Evolutionary conservation across 1,139 yeast species (phyloP).

Genomic region (Groenewaldozyma auringiensis): DNA sequence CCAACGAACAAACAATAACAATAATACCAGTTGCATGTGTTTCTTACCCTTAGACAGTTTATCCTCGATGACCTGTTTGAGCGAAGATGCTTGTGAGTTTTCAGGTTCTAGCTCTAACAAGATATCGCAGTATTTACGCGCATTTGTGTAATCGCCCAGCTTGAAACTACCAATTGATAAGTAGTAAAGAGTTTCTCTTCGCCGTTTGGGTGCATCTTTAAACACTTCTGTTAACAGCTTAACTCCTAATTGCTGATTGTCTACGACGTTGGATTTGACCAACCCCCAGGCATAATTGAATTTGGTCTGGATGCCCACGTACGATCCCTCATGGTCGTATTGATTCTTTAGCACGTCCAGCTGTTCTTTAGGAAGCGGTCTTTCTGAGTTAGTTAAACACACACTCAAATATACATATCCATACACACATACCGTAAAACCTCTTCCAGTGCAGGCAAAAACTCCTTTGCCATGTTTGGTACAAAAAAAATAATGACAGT

Average conservation of each 20-base stretch:
- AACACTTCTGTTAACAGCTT: constrained; percentile 66
- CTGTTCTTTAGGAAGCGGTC: constrained; percentile 69
- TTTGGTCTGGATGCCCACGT: constrained; percentile 70
- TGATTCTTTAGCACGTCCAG: constrained; percentile 68
- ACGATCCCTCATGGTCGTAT: constrained; percentile 72
- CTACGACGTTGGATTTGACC: constrained; percentile 54
- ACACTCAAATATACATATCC: background rate
- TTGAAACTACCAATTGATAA: constrained; percentile 83
- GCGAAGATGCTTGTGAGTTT: constrained; percentile 64
- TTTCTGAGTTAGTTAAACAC: constrained; percentile 19
- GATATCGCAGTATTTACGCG: constrained; percentile 77
- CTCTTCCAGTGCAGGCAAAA: constrained; percentile 26
- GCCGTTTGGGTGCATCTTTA: constrained; percentile 69
- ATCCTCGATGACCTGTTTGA: constrained; percentile 73
- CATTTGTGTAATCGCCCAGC: constrained; percentile 77
- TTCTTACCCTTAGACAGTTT: constrained; percentile 55
- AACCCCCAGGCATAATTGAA: constrained; percentile 98
- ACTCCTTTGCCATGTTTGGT: background rate
- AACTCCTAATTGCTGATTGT: constrained; percentile 72
- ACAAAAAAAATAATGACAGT: too few relatives aligned
- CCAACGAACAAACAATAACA: background rate
- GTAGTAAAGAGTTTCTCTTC: constrained; percentile 86
- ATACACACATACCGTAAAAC: constrained; percentile 27
- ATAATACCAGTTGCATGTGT: background rate
- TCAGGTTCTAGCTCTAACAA: constrained; percentile 74